phyloP scores from a whole-genome alignment of 495 filamentous ascomycete species.

The Aspergillus sclerotioniger region DNA sequence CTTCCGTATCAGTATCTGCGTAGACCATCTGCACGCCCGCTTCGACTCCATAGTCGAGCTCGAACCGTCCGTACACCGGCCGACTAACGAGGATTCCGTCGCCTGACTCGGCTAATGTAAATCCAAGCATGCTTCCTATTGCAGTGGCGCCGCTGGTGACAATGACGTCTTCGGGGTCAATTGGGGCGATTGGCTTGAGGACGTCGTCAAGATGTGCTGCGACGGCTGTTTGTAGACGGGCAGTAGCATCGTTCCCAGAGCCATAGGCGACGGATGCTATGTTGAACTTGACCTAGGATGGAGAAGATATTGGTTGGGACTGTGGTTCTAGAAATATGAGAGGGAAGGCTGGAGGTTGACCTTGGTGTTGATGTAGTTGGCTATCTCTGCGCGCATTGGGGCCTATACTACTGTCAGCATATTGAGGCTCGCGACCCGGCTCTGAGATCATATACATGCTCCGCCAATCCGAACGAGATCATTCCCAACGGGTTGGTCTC shows the following conservation, averaged over 20 bases:
- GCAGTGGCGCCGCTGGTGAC: constrained; percentile 37
- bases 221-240: constrained; percentile 29
- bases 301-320: background rate
- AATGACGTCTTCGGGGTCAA: constrained; percentile 35
- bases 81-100: constrained; percentile 45
- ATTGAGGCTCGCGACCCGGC: background rate
- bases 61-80: constrained; percentile 42
- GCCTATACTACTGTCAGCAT: constrained; percentile 15
- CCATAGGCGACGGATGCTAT: constrained; percentile 31
- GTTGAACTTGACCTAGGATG: constrained; percentile 26
- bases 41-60: constrained; percentile 38
- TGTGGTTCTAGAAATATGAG: background rate
- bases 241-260: constrained; percentile 22
- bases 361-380: constrained; percentile 34
- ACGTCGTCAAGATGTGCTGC: constrained; percentile 38
- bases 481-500: constrained; percentile 29
- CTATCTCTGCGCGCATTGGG: constrained; percentile 31
- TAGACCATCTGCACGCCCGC: constrained; percentile 36
- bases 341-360: constrained; percentile 10
- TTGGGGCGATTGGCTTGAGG: constrained; percentile 31
- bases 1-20: constrained; percentile 28
- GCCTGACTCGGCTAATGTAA: constrained; percentile 41
- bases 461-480: constrained; percentile 36
- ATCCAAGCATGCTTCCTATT: constrained; percentile 37
- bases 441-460: constrained; percentile 27